These are phyloP conservation scores for Rhodamnia argentea DNA, from an alignment of 345 rosid species.

Conservation along the genomic window DNA sequence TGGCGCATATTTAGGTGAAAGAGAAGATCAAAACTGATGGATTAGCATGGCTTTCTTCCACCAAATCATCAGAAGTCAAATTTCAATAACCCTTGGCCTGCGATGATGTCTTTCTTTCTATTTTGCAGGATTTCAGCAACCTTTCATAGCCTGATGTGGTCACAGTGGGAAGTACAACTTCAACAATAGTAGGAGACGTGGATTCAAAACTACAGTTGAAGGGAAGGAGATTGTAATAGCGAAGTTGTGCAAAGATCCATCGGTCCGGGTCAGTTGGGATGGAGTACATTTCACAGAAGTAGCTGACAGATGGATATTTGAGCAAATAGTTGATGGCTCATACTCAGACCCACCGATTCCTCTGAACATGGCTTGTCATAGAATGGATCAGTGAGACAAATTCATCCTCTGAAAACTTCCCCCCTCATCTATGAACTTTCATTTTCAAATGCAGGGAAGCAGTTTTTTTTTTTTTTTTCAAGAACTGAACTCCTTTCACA, in stretches of 20 bases:
- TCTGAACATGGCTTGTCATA: conserved; percentile 29
- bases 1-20: not conserved
- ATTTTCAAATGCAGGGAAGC: not conserved
- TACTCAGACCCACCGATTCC: conserved; percentile 50
- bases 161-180: conserved; percentile 66
- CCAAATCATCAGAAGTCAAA: not conserved
- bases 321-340: conserved; percentile 27
- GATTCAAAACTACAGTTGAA: conserved; percentile 22
- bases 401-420: not conserved
- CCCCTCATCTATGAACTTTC: not conserved
- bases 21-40: not conserved
- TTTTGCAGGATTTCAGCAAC: conserved; percentile 33
- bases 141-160: conserved; percentile 60
- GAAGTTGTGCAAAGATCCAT: conserved; percentile 45
- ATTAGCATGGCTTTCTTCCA: not conserved
- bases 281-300: conserved; percentile 65
- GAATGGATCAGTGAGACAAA: not conserved
- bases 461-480: not conserved
- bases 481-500: not conserved
- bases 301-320: conserved; percentile 49
- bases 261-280: conserved; percentile 48
- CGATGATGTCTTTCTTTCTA: not conserved
- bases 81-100: not conserved
- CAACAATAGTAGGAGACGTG: conserved; percentile 37
- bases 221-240: conserved; percentile 39